Evolutionary conservation across 306 rosid genomes (phyloP).

Genomic region (Lagenaria siceraria): DNA sequence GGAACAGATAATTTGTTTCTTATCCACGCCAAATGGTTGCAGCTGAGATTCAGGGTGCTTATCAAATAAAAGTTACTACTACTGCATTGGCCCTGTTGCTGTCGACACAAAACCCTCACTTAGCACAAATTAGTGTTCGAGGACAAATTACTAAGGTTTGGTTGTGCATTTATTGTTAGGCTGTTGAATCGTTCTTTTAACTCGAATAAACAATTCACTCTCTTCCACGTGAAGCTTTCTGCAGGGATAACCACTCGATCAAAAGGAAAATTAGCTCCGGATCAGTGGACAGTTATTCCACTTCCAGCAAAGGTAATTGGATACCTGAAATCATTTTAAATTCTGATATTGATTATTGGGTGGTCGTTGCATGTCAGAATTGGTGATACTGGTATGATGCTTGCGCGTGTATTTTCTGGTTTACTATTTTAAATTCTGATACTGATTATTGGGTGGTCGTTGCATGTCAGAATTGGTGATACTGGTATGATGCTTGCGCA

Average conservation of each 20-base stretch:
- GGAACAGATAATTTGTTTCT: background rate
- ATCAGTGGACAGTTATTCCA: conserved; percentile 72
- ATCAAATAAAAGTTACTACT: conserved; percentile 88
- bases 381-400: background rate
- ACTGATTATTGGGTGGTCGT: background rate
- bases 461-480: background rate
- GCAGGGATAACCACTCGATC: conserved; percentile 80
- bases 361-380: background rate
- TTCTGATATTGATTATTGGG: background rate
- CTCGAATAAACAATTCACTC: conserved; percentile 1
- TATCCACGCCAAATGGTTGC: conserved; percentile 16
- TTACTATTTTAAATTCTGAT: background rate
- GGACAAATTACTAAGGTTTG: conserved; percentile 67
- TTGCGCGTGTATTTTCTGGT: background rate
- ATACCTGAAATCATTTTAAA: background rate
- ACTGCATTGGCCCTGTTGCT: conserved; percentile 79
- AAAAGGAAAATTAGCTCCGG: conserved; percentile 80
- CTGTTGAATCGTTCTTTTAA: conserved; percentile 10
- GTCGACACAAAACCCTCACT: conserved; percentile 47
- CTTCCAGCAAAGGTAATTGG: conserved; percentile 69
- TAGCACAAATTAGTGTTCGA: conserved; percentile 46
- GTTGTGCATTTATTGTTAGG: background rate
- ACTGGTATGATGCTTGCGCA: background rate
- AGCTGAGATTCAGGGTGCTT: conserved; percentile 91
- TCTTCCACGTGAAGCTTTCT: conserved; percentile 32